phyloP scores from a whole-genome alignment of 2,329 filamentous ascomycete species.

The Septoria linicola region DNA sequence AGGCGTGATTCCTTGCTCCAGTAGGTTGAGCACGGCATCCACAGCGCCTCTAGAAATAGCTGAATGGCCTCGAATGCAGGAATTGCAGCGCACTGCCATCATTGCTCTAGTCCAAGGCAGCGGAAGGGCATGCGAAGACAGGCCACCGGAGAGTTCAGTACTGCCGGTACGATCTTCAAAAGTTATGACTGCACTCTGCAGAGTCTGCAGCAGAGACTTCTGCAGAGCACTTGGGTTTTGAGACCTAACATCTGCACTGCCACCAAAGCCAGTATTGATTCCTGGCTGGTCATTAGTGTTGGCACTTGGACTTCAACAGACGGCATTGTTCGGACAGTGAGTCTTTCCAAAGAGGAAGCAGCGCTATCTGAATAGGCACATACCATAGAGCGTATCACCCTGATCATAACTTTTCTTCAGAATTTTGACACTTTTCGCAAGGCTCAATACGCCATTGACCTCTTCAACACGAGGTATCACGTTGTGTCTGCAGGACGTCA shows the following conservation, averaged over 20 bases:
- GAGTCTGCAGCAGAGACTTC: slow-evolving; percentile 56
- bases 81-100: slow-evolving; percentile 58
- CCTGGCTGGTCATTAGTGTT: not conserved
- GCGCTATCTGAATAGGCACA: too few species aligned
- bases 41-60: slow-evolving; percentile 52
- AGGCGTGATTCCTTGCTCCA: slow-evolving; percentile 45
- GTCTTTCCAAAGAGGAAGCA: too few species aligned
- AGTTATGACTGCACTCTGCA: slow-evolving; percentile 51
- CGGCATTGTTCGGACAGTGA: too few species aligned
- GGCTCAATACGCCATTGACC: slow-evolving; percentile 2
- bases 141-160: not conserved
- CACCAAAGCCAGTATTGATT: slow-evolving; percentile 65
- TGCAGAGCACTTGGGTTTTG: slow-evolving; percentile 54
- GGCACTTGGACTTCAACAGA: not conserved
- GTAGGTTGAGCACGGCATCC: slow-evolving; percentile 44
- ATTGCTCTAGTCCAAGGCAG: slow-evolving; percentile 55
- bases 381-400: not conserved
- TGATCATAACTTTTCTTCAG: slow-evolving; percentile 5
- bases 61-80: slow-evolving; percentile 57
- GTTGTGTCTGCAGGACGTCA: not conserved
- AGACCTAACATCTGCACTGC: slow-evolving; percentile 61
- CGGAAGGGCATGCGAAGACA: slow-evolving; percentile 42
- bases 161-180: slow-evolving; percentile 21
- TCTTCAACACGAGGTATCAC: not conserved
- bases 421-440: slow-evolving; percentile 11